Evolutionary conservation across 345 rosid genomes (phyloP), one percentile per base, ranked within the genome.

Genomic region (Hypericum androsaemum): DNA sequence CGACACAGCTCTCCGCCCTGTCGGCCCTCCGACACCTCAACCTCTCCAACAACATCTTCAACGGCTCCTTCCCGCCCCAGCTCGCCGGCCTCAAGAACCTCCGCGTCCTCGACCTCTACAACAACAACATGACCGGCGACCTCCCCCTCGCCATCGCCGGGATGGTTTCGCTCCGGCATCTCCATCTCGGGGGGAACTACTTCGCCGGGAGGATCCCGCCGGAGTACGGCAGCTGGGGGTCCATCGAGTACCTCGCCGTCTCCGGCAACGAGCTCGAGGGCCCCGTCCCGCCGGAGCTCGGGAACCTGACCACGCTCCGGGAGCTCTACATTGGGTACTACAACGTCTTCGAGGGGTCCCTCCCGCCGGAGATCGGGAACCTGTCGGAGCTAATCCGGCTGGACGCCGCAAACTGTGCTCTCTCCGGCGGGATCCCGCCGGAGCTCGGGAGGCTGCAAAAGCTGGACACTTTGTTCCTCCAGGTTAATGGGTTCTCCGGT

Each of bases 171-270:
- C 80, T 90, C 59, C 82, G 78, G 0, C 92, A 87, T 56, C 68
- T 90, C 5, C 96, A 90, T 52, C 84, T 86, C 43, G 96, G 98
- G 1, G 96, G 96, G 0, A 90, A 84, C 85, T 90, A 65, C 50
- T 90, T 87, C 69, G 8, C 57, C 37, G 96, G 95, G 11, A 56
- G 28, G 58, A 84, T 90, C 71, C 98, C 92, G 0, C n/a, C 78
- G 0, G 82, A 71, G 43, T 90, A 82, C 57, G 92, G 95, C 57
- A 52, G 59, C 17, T 92, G 94, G 94, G 71, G 72, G 53, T 73
- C 45, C 47, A 65, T 90, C 0, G 83, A 90, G 64, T 90, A 87
- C 35, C 12, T 90, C 6, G 89, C 95, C 0, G 72, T 90, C 35
- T 84, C 90, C 37, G 98, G 92, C 0, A 84, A 90, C 66, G 95